These are phyloP conservation scores for Austroboletus festivus DNA, from an alignment of 768 basidiomycete genomes.

Conservation along the genomic window DNA sequence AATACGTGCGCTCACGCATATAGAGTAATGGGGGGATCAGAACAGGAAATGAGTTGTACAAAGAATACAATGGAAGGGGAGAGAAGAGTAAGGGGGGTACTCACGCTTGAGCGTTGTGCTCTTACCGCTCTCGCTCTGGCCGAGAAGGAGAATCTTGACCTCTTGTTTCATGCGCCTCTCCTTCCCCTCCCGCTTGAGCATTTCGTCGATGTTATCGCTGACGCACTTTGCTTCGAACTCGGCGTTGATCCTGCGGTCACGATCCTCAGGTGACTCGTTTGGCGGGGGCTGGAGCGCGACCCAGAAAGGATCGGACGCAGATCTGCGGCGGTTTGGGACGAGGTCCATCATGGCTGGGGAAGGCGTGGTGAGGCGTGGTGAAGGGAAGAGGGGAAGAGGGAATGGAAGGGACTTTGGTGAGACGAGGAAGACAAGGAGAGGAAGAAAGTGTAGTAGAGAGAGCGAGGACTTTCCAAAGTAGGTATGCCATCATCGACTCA, in stretches of 20 bases:
- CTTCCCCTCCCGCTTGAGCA: slow-evolving; percentile 63
- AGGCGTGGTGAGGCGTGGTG: background rate
- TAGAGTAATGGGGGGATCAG: background rate
- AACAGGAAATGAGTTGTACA: too few relatives aligned
- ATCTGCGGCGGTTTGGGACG: slow-evolving; percentile 39
- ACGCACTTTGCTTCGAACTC: slow-evolving; percentile 72
- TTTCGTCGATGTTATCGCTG: slow-evolving; percentile 77
- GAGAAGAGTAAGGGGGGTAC: slow-evolving; percentile 30
- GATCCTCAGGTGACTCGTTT: slow-evolving; percentile 67
- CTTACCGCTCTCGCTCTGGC: slow-evolving; percentile 89
- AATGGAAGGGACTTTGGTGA: too few relatives aligned
- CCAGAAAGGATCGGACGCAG: slow-evolving; percentile 68
- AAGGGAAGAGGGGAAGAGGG: too few relatives aligned
- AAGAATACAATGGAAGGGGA: background rate
- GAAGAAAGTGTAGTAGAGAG: too few relatives aligned
- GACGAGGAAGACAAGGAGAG: too few relatives aligned
- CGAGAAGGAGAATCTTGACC: slow-evolving; percentile 75
- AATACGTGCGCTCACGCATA: background rate
- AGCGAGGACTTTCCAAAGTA: too few relatives aligned
- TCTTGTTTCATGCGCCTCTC: slow-evolving; percentile 61
- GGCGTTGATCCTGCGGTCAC: slow-evolving; percentile 58
- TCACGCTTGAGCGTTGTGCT: slow-evolving; percentile 86
- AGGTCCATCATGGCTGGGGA: slow-evolving; percentile 23
- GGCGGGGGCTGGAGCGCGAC: slow-evolving; percentile 65
- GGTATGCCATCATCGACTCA: too few relatives aligned